phyloP scores from a whole-genome alignment of 495 filamentous ascomycete genomes.

The Daldinia vernicosa region DNA sequence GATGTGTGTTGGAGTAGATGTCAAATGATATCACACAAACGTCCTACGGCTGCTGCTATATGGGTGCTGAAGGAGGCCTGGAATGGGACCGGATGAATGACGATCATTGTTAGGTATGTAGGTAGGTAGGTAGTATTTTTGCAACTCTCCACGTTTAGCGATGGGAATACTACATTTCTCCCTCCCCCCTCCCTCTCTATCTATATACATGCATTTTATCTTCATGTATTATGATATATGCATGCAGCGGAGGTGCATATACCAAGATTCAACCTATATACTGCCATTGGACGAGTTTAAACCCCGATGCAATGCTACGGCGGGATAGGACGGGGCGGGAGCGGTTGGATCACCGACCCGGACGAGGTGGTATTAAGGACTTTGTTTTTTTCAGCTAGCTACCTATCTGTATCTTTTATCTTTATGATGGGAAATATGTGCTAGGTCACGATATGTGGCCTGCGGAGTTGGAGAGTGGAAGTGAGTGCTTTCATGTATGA shows the following conservation, averaged over 20 bases:
- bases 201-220: neutral
- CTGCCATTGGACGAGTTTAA: neutral
- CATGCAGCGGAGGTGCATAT: neutral
- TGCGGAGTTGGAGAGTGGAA: neutral
- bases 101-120: no score
- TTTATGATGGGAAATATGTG: neutral
- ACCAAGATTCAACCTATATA: neutral
- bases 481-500: neutral
- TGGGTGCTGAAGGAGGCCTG: neutral
- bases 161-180: neutral
- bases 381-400: neutral
- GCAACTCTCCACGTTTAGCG: constrained; percentile 1
- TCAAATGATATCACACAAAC: neutral
- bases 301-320: constrained; percentile 1
- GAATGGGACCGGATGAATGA: neutral
- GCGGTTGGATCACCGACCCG: neutral
- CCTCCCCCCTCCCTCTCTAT: no score
- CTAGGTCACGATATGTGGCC: neutral
- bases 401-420: neutral
- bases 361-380: neutral
- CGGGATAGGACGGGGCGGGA: neutral
- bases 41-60: neutral
- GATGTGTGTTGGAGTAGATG: neutral
- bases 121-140: neutral
- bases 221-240: neutral